Conservation (phyloP, 2,329 filamentous ascomycete genomes). For the Magnaporthales sp. region DNA sequence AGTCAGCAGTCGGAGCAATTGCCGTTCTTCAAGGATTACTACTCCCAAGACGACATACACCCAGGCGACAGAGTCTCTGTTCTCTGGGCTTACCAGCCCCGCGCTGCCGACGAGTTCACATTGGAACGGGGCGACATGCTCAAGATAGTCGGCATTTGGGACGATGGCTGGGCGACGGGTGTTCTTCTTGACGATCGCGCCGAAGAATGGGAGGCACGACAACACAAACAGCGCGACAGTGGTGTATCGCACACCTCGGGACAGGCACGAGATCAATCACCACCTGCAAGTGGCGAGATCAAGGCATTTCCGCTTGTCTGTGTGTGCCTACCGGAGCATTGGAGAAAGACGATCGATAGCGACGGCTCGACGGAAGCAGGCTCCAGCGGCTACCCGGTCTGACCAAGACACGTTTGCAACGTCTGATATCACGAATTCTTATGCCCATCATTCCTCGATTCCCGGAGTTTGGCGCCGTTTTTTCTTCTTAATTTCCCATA, state of each 20-base stretch:
- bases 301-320: conserved; percentile 97
- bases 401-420: conserved; percentile 13
- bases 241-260: conserved; percentile 79
- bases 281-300: conserved; percentile 68
- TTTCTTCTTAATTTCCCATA: not conserved
- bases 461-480: conserved; percentile 19
- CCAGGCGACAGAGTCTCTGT: conserved; percentile 83
- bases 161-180: conserved; percentile 97
- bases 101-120: conserved; percentile 86
- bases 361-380: conserved; percentile 63
- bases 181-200: conserved; percentile 73
- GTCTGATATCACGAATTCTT: conserved; percentile 15
- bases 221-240: conserved; percentile 78
- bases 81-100: conserved; percentile 93
- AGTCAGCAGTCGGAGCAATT: conserved; percentile 94
- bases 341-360: conserved; percentile 92
- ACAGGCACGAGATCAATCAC: conserved; percentile 49
- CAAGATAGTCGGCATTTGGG: conserved; percentile 97
- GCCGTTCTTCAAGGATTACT: conserved; percentile 97
- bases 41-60: conserved; percentile 92
- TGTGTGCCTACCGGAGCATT: conserved; percentile 90
- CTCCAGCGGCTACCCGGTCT: conserved; percentile 30
- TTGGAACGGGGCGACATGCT: conserved; percentile 96
- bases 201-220: conserved; percentile 78
- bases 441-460: conserved; percentile 16